These are phyloP conservation scores for Potentilla sterilis DNA, from an alignment of 306 rosid species.

Conservation along the genomic window DNA sequence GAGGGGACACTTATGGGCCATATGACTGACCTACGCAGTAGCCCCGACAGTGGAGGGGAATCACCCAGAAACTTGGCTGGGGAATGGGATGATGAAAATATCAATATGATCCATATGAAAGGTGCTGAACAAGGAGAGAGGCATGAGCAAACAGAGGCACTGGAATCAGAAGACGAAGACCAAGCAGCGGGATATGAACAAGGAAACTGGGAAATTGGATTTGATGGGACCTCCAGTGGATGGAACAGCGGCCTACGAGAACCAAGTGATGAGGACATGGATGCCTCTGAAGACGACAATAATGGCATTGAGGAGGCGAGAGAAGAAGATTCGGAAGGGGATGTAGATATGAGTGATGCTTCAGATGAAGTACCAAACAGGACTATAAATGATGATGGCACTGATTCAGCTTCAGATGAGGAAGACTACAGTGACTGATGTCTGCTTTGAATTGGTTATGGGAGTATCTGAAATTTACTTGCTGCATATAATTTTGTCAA, in stretches of 20 bases:
- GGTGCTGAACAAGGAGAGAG: constrained; percentile 39
- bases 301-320: constrained; percentile 59
- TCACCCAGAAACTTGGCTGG: constrained; percentile 57
- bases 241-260: constrained; percentile 59
- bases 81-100: constrained; percentile 78
- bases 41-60: constrained; percentile 53
- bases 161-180: constrained; percentile 79
- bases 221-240: constrained; percentile 49
- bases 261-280: constrained; percentile 74
- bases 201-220: constrained; percentile 83
- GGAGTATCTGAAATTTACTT: constrained; percentile 15
- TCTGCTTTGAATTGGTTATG: constrained; percentile 27
- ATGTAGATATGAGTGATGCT: constrained; percentile 60
- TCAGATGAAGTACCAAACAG: constrained; percentile 60
- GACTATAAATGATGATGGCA: constrained; percentile 52
- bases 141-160: constrained; percentile 52
- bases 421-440: constrained; percentile 84
- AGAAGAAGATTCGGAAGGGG: constrained; percentile 72
- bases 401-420: constrained; percentile 75
- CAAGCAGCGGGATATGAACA: constrained; percentile 76
- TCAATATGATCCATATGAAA: constrained; percentile 41
- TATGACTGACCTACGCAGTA: constrained; percentile 30
- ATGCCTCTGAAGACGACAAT: constrained; percentile 77
- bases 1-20: constrained; percentile 53
- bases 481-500: constrained; percentile 47